Conservation (phyloP, 75 land plant genomes). For the Selaginella moellendorffii region DNA sequence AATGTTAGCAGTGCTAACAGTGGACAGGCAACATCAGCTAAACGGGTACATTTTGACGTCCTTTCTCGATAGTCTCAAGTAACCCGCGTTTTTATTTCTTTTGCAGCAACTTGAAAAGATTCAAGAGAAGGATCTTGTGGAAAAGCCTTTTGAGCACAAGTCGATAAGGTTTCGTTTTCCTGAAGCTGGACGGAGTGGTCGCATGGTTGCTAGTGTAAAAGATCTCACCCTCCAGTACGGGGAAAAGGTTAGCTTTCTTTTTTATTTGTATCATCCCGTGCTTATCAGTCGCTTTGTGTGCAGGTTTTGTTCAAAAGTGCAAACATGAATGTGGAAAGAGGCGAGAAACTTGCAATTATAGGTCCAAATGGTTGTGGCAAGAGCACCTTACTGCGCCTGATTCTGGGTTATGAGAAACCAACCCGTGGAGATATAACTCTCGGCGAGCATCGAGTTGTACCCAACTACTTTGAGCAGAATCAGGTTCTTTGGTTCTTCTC, state of each 20-base stretch:
- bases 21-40: conserved; percentile 87
- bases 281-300: no score
- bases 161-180: conserved; percentile 81
- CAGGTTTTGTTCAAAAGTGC: conserved; percentile 63
- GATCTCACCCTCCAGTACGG: conserved; percentile 47
- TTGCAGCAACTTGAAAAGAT: conserved; percentile 79
- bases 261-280: background rate
- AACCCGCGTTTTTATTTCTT: no score
- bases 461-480: conserved; percentile 95
- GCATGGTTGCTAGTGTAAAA: conserved; percentile 43
- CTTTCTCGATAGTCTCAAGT: no score
- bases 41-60: conserved; percentile 38
- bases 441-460: conserved; percentile 81
- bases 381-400: conserved; percentile 65
- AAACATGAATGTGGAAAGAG: conserved; percentile 62
- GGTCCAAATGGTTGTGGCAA: conserved; percentile 99
- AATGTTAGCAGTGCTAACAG: conserved; percentile 77
- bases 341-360: conserved; percentile 86
- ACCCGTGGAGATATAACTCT: conserved; percentile 50
- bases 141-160: conserved; percentile 85
- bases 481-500: conserved; percentile 30
- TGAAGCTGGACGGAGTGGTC: conserved; percentile 84
- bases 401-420: conserved; percentile 71
- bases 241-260: conserved; percentile 31
- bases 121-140: conserved; percentile 56